phyloP scores from a whole-genome alignment of 495 filamentous ascomycete genomes.

The Letharia lupina region DNA sequence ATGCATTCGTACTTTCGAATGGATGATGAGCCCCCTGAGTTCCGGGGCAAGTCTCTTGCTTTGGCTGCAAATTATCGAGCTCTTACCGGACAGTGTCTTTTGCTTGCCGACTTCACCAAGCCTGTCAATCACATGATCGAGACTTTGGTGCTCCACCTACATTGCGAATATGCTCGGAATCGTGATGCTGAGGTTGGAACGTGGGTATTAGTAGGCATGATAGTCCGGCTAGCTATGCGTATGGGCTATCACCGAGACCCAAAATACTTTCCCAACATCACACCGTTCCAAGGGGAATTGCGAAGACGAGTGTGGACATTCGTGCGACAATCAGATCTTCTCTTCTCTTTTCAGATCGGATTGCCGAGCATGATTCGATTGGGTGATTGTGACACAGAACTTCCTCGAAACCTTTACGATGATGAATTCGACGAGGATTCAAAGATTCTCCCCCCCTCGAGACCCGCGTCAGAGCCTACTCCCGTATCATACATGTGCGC shows the following conservation, averaged over 20 bases:
- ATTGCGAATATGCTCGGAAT: constrained; percentile 68
- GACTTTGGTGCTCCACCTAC: constrained; percentile 74
- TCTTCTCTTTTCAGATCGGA: constrained; percentile 87
- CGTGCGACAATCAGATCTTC: constrained; percentile 68
- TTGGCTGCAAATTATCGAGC: constrained; percentile 72
- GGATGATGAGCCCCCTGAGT: constrained; percentile 87
- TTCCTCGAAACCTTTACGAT: constrained; percentile 87
- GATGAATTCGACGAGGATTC: constrained; percentile 82
- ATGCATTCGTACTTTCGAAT: constrained; percentile 86
- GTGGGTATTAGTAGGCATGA: constrained; percentile 72
- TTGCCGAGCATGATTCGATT: constrained; percentile 82
- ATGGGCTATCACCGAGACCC: constrained; percentile 96
- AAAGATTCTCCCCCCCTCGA: constrained; percentile 64
- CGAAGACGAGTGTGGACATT: constrained; percentile 81
- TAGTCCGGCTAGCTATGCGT: constrained; percentile 77
- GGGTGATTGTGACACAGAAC: constrained; percentile 72
- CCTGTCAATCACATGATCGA: constrained; percentile 82
- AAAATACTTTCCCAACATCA: constrained; percentile 71
- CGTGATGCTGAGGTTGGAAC: constrained; percentile 74
- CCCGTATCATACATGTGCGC: constrained; percentile 82
- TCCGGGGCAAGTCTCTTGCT: constrained; percentile 57
- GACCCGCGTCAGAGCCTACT: constrained; percentile 69
- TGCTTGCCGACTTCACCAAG: constrained; percentile 83
- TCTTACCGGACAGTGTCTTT: constrained; percentile 78
- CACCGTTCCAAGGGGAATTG: constrained; percentile 87